Percentiles rank a stretch among this genome's conserved stretches.
phyloP scores from a whole-genome alignment of 768 basidiomycete genomes.

The Lyophyllum atratum region DNA sequence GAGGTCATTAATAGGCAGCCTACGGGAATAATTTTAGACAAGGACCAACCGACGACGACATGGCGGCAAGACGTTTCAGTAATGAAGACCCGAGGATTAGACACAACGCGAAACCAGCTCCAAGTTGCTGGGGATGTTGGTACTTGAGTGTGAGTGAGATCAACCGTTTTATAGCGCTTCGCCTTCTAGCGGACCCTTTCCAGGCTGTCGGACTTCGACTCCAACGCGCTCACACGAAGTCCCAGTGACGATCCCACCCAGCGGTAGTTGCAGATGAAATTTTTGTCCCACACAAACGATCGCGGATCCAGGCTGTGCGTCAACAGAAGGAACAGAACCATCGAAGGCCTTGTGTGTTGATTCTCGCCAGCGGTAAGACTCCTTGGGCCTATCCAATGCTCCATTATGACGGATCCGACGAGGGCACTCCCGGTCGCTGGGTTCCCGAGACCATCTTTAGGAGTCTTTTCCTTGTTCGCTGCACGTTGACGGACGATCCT shows the following conservation, averaged over 20 bases:
- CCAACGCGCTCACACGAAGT: conserved; percentile 10
- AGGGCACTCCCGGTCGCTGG: background rate
- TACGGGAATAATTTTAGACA: background rate
- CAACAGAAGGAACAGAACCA: conserved; percentile 1
- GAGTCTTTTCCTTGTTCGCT: background rate
- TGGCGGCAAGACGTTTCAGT: background rate
- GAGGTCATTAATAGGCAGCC: background rate
- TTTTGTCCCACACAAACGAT: background rate
- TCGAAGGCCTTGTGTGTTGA: background rate
- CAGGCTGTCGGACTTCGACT: conserved; percentile 6
- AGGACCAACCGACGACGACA: background rate
- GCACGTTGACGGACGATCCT: background rate
- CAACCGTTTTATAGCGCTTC: conserved; percentile 9
- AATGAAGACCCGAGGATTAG: background rate
- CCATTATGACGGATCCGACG: background rate
- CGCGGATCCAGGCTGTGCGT: conserved; percentile 1
- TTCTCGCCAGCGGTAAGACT: background rate
- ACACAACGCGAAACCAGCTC: background rate
- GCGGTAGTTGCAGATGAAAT: background rate
- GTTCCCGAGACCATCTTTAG: background rate
- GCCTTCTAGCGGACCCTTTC: background rate
- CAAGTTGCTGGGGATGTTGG: conserved; percentile 2
- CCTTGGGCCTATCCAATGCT: background rate
- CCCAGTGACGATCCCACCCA: background rate
- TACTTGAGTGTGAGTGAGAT: background rate